A percentile compares a stretch with the other conserved stretches of the same genome.
Evolutionary conservation across 352 stramenopile genomes (phyloP).

Genomic region (Globisporangium echinulatum): DNA sequence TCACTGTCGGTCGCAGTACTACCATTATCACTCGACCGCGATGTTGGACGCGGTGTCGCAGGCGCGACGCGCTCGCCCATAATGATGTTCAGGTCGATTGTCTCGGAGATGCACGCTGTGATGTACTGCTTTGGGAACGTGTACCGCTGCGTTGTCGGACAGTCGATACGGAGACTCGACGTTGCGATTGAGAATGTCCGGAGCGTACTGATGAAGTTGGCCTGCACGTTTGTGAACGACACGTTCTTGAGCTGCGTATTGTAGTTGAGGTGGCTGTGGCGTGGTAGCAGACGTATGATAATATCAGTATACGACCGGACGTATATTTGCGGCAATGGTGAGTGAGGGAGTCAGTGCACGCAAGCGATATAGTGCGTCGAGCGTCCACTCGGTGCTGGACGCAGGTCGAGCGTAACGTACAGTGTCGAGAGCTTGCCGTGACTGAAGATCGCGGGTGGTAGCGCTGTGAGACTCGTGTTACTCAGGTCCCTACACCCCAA

Average conservation of each 20-base stretch:
- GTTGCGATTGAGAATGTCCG: not conserved
- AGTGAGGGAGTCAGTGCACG: not conserved
- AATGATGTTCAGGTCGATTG: not conserved
- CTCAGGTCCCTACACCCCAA: not conserved
- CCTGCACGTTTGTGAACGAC: conserved; percentile 3
- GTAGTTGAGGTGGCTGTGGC: not conserved
- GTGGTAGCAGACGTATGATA: not conserved
- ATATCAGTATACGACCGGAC: no score
- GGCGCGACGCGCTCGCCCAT: not conserved
- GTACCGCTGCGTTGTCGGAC: not conserved
- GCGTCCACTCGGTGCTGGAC: not conserved
- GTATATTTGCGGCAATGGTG: no score
- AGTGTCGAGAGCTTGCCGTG: not conserved
- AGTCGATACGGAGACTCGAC: not conserved
- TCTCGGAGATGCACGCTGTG: not conserved
- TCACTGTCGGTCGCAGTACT: no score
- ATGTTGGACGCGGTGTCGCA: not conserved
- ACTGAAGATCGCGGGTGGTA: conserved; percentile 1
- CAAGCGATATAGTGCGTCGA: not conserved
- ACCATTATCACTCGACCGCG: no score
- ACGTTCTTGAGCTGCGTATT: not conserved
- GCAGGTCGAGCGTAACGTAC: no score
- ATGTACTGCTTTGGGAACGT: not conserved
- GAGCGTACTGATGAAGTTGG: conserved; percentile 1
- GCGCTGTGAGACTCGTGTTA: not conserved